Base-by-base conservation (phyloP, 2,329 filamentous ascomycete genomes). In the Chaetothyriales sp. region DNA sequence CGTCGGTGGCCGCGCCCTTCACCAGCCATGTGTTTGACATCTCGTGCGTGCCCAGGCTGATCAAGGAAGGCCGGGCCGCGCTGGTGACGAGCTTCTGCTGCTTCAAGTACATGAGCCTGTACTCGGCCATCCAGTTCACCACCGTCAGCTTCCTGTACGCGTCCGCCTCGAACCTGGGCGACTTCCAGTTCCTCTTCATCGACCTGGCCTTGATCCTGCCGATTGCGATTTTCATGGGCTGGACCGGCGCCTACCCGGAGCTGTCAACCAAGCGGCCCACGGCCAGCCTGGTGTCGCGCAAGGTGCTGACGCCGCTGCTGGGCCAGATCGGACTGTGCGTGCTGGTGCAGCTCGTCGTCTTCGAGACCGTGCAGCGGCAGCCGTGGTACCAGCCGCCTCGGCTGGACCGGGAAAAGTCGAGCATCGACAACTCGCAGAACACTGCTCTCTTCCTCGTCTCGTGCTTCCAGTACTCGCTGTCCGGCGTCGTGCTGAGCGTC, bases 21-120 rank as follows among this genome's bases (percentile, higher is more conserved):
- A 98, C 92, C 0, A 95, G 87, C 51, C 81, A 89, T 36, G 76
- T 95, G 18, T 98, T 98, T 64, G 92, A 98, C 65, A 96, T 98
- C 61, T 85, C 85, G 10, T 98, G 92, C 65, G 90, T 98, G 3
- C 84, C 90, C 6, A 83, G 90, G 62, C 83, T 98, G 56, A 96
- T 98, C 55, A 81, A 88, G 58, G 92, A 98, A 72, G 92, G 92
- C 18, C 81, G 93, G 55, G 90, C 90, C 18, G 86, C 93, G 32
- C 76, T 98, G 32, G 89, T 96, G n/a, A 98, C 92, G 10, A 95
- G 88, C 67, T 98, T 98, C 71, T 93, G 86, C 70, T 98, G 92
- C 71, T 98, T 98, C 77, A 98, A 96, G 72, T 98, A 94, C 69
- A 98, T 98, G 93, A 93, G 86, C 61, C 70, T 98, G 57, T 98